Base-by-base conservation (phyloP, 805 yeast genomes). In the Cyberlindnera mycetangii region DNA sequence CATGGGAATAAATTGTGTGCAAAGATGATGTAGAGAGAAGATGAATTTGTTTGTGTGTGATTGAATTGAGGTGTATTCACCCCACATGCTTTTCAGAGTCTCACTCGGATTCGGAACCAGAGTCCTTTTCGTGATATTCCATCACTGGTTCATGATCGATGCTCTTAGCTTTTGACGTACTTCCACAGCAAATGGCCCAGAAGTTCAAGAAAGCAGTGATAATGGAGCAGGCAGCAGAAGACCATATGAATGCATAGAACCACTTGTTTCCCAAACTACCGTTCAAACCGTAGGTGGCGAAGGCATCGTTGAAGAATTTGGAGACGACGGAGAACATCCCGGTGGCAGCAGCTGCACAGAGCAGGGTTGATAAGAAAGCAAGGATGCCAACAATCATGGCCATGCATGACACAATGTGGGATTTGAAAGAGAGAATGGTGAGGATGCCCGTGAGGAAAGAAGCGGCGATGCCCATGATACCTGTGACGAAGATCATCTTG, bases 211-310 rank as follows among this genome's bases (percentile, higher is more conserved):
- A 16, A n/a, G 64, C 50, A 12, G 76, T 60, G 39, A 72, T 40
- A 14, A 76, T 47, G 2, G 74, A 55, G 7, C 79, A 78, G 14
- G 62, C 82, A 3, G 72, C 75, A 1, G 81, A 72, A 12, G 78
- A 79, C 93, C 92, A 86, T 8, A 79, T 66, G 37, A 82, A 63
- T 3, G 79, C 89, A 42, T 78, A 74, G 52, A 75, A 83, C 40
- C 55, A 45, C 31, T 66, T 62, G 16, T 67, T 65, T 27, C 78
- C 75, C 40, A 86, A 56, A 30, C 60, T 59, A 2, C 87, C 76
- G 31, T 63, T 60, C 38, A 83, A 71, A 14, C 95, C 95, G 53
- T 69, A 80, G 3, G 61, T 59, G 2, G 56, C 60, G 11, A 65
- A 63, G 27, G 68, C 65, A 27, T 77, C 65, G 54, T 83, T 78